Base-by-base conservation (phyloP, 2,329 filamentous ascomycete species). In the Fusarium neocosmosporiellum region DNA sequence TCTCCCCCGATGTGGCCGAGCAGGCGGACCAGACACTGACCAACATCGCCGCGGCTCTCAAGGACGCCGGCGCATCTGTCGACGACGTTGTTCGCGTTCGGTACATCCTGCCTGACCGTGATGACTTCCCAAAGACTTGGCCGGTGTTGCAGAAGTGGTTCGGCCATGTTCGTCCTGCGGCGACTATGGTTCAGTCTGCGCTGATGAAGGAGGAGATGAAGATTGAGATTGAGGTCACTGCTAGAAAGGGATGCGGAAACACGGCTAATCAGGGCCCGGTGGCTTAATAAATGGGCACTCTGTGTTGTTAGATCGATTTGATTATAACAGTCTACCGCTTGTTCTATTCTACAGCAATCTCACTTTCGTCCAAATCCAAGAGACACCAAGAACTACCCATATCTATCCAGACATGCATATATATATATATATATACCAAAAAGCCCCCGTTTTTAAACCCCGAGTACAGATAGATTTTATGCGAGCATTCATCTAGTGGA, bases 111-210 rank as follows among this genome's bases (percentile, higher is more conserved):
- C 85, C 86, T 4, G 80, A 87, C 65, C 79, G 84, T 7, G 70
- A 77, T 18, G 84, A 88, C 57, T 89, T 89, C 63, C 78, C 82
- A 13, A 78, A 79, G 74, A 86, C 84, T 18, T 89, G 86, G 87
- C 83, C 85, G 2, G 84, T 88, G 4, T 75, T 89, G 71, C 81
- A 81, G 69, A 84, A 82, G 71, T 88, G 85, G 84, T 81, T 89
- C 57, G 86, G 85, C 8, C 77, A 83, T 4, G 83, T 86, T n/a
- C 79, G 83, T 34, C 87, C 87, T 1, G 87, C 87, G 27, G 87
- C 87, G 22, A 89, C 86, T 1, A 89, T 89, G 87, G 76, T 88
- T 0, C 84, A 88, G 76, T 83, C 85, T 0, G 83, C 79, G 11
- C 71, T 89, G 65, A 85, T 88, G 84, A 84, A 87, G 74, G 86